Percentiles rank a stretch among this genome's conserved stretches.
Evolutionary conservation across 495 filamentous ascomycete species (phyloP).

Genomic region (Lentithecium fluviatile): DNA sequence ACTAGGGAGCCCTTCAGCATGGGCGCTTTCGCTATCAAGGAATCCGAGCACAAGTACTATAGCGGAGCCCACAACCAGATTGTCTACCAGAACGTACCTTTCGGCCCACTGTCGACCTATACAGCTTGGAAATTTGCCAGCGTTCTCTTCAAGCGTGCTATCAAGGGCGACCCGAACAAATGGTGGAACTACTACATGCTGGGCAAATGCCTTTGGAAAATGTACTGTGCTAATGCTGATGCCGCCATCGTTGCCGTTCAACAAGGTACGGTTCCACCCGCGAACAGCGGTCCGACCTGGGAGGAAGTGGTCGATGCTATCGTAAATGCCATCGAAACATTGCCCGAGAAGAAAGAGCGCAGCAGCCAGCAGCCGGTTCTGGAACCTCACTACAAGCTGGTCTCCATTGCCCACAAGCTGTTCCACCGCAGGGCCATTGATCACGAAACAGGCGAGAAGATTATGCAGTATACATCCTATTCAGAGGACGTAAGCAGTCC

Average conservation of each 20-base stretch:
- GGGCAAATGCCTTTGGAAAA: constrained; percentile 95
- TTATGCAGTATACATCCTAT: constrained; percentile 58
- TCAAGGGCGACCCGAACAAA: constrained; percentile 69
- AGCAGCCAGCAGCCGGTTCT: constrained; percentile 83
- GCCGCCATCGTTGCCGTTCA: background rate
- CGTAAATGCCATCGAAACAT: constrained; percentile 68
- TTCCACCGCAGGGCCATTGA: constrained; percentile 50
- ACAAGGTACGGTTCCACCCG: background rate
- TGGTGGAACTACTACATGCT: constrained; percentile 92
- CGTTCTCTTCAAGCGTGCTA: constrained; percentile 72
- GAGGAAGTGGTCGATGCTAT: constrained; percentile 67
- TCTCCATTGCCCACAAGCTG: constrained; percentile 82
- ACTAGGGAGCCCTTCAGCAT: constrained; percentile 90
- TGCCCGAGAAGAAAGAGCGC: constrained; percentile 78
- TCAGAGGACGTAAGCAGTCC: constrained; percentile 50
- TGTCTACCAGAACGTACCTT: constrained; percentile 73
- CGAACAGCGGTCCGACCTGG: constrained; percentile 40
- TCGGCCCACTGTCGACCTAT: constrained; percentile 69
- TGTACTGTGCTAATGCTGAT: constrained; percentile 63
- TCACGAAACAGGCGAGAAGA: constrained; percentile 53
- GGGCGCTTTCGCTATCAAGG: constrained; percentile 53
- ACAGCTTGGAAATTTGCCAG: constrained; percentile 85
- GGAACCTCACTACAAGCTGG: constrained; percentile 94
- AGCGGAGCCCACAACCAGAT: constrained; percentile 59
- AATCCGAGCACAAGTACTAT: constrained; percentile 69